Percentiles rank a stretch among this genome's conserved stretches.
Evolutionary conservation across 2,329 filamentous ascomycete genomes (phyloP).

Genomic region (Grosmannia serpens): DNA sequence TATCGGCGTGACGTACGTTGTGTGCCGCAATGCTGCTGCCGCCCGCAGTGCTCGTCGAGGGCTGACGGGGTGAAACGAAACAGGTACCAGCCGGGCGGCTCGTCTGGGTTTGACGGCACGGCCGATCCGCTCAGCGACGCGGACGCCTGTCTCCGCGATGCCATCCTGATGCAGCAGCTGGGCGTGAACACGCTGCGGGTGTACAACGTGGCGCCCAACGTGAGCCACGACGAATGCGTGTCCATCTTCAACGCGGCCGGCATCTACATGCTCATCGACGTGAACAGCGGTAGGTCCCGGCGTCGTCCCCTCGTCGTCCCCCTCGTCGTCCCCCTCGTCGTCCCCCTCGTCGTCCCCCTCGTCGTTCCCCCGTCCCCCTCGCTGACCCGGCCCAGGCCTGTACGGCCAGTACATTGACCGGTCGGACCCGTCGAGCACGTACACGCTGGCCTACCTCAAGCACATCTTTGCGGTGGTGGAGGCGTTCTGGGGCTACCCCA

Average conservation of each 20-base stretch:
- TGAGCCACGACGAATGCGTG: conserved; percentile 72
- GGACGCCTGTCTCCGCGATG: conserved; percentile 65
- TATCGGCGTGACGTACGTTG: conserved; percentile 41
- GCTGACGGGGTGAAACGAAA: background rate
- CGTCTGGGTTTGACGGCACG: conserved; percentile 41
- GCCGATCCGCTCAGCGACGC: conserved; percentile 64
- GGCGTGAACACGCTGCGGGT: conserved; percentile 76
- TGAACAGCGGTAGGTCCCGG: conserved; percentile 61
- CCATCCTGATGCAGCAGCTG: conserved; percentile 65
- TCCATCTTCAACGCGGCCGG: conserved; percentile 63
- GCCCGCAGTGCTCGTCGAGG: background rate
- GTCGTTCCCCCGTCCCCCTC: background rate
- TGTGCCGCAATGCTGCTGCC: background rate
- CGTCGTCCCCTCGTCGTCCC: conserved; percentile 1
- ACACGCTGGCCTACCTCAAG: conserved; percentile 25
- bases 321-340: background rate
- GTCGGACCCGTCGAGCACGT: conserved; percentile 27
- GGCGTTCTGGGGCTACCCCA: conserved; percentile 64
- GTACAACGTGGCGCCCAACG: conserved; percentile 67
- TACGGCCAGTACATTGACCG: conserved; percentile 44
- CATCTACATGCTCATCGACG: conserved; percentile 74
- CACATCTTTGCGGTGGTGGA: conserved; percentile 52
- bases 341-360: background rate
- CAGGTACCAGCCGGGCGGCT: conserved; percentile 53
- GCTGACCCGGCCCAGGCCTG: conserved; percentile 17